Conservation (phyloP, 169 alveolate species). For the Besnoitia besnoiti region DNA sequence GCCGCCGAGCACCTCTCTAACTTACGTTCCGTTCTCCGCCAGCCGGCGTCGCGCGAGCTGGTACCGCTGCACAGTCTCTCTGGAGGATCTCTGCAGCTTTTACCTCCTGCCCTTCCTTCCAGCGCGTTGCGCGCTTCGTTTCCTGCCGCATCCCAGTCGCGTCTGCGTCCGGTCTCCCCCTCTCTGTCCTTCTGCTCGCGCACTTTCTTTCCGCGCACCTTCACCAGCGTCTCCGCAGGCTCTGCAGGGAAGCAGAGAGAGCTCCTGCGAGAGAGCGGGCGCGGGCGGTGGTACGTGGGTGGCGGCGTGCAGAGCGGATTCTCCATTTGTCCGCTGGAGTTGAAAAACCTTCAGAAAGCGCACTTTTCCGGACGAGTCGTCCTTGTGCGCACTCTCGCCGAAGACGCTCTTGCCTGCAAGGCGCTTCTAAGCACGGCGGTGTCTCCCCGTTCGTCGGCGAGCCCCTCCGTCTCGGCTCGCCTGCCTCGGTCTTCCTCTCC, state of each 20-base stretch:
- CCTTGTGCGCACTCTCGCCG: slow-evolving; percentile 8
- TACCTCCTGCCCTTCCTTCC: too few species aligned
- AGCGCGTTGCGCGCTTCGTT: too few species aligned
- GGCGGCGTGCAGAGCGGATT: not conserved
- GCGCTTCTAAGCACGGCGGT: slow-evolving; percentile 15
- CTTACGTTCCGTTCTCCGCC: too few species aligned
- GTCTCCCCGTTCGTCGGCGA: not conserved
- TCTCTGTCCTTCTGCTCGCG: not conserved
- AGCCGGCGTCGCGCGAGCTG: too few species aligned
- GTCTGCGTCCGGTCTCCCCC: not conserved
- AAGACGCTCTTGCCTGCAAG: not conserved
- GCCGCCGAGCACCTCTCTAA: too few species aligned
- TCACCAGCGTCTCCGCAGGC: not conserved
- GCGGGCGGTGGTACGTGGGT: not conserved
- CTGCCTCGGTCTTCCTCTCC: too few species aligned
- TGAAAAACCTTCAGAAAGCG: not conserved
- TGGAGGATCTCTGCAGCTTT: too few species aligned
- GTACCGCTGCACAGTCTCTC: too few species aligned
- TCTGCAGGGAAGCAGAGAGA: not conserved
- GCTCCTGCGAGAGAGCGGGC: not conserved
- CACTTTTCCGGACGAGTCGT: not conserved
- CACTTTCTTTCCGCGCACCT: not conserved
- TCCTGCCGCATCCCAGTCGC: too few species aligned
- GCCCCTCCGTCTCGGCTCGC: too few species aligned
- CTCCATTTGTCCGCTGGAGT: slow-evolving; percentile 8